phyloP scores from a whole-genome alignment of 2,329 filamentous ascomycete species.

The Aspergillus fumigatiaffinis region DNA sequence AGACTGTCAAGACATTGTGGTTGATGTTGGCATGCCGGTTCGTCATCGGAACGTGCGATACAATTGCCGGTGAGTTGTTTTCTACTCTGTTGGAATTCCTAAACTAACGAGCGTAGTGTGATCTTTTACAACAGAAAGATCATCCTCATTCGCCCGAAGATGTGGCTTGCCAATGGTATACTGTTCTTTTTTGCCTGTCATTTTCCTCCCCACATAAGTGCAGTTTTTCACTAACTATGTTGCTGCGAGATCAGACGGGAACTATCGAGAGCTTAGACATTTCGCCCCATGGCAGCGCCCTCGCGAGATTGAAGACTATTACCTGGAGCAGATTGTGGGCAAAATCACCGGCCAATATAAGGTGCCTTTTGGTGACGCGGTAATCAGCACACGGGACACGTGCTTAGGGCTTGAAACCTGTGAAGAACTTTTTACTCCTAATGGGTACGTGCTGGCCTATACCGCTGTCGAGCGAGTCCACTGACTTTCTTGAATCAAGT shows the following conservation, averaged over 20 bases:
- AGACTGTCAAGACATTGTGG: constrained; percentile 61
- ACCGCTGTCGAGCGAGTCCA: constrained; percentile 7
- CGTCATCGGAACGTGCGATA: constrained; percentile 60
- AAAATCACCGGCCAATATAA: constrained; percentile 53
- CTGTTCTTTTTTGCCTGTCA: background rate
- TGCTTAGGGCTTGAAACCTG: constrained; percentile 63
- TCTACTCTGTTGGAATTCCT: background rate
- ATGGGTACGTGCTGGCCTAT: constrained; percentile 24
- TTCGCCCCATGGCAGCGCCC: constrained; percentile 62
- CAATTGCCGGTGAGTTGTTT: constrained; percentile 51
- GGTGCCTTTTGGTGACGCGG: constrained; percentile 65
- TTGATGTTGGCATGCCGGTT: constrained; percentile 62
- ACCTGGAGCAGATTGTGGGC: constrained; percentile 57
- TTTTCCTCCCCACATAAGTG: background rate
- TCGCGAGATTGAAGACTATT: constrained; percentile 58
- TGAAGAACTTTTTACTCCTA: constrained; percentile 63
- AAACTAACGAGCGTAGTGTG: constrained; percentile 31
- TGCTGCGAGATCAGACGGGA: constrained; percentile 49
- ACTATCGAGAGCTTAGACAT: constrained; percentile 58
- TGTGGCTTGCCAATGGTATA: constrained; percentile 61
- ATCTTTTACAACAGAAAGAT: constrained; percentile 64
- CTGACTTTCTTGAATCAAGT: constrained; percentile 24
- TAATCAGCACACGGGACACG: constrained; percentile 61
- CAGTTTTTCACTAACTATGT: background rate
- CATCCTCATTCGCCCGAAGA: constrained; percentile 67